These are phyloP conservation scores for Globisporangium spinosum DNA, from an alignment of 352 stramenopile species.

Conservation along the genomic window DNA sequence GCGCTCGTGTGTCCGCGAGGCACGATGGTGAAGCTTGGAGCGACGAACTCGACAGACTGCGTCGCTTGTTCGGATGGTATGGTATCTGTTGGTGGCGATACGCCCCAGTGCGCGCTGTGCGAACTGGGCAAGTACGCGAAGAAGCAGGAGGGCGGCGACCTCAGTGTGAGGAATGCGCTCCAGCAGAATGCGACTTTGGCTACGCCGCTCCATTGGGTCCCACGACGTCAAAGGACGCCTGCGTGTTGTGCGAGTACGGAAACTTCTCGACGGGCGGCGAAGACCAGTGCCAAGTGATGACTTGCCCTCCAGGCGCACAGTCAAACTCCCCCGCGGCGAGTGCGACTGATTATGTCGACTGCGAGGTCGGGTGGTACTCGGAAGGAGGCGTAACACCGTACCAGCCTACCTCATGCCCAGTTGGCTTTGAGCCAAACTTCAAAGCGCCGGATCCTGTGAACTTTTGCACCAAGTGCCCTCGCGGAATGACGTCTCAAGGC, in stretches of 20 bases:
- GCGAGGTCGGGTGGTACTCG: constrained; percentile 34
- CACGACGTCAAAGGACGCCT: constrained; percentile 22
- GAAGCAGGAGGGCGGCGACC: constrained; percentile 16
- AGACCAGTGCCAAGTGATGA: constrained; percentile 32
- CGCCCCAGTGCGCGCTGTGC: constrained; percentile 22
- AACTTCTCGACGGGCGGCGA: constrained; percentile 27
- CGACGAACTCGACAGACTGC: constrained; percentile 30
- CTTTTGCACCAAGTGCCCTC: constrained; percentile 29
- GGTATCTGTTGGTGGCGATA: constrained; percentile 28
- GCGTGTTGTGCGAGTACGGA: constrained; percentile 27
- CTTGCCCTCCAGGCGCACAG: constrained; percentile 26
- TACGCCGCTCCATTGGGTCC: constrained; percentile 18
- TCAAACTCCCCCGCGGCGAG: constrained; percentile 23
- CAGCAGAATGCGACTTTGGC: constrained; percentile 22
- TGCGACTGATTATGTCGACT: constrained; percentile 26
- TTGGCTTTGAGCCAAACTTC: constrained; percentile 25
- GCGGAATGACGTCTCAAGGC: constrained; percentile 32
- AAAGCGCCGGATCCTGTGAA: constrained; percentile 29
- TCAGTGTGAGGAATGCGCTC: constrained; percentile 28
- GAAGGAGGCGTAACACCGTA: constrained; percentile 25
- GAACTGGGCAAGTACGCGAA: constrained; percentile 25
- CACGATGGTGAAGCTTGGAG: constrained; percentile 27
- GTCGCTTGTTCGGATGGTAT: constrained; percentile 25
- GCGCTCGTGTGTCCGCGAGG: constrained; percentile 25
- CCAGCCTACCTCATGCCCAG: constrained; percentile 24